Base-by-base conservation (phyloP, 2,329 filamentous ascomycete species). In the Dactylonectria estremocensis region DNA sequence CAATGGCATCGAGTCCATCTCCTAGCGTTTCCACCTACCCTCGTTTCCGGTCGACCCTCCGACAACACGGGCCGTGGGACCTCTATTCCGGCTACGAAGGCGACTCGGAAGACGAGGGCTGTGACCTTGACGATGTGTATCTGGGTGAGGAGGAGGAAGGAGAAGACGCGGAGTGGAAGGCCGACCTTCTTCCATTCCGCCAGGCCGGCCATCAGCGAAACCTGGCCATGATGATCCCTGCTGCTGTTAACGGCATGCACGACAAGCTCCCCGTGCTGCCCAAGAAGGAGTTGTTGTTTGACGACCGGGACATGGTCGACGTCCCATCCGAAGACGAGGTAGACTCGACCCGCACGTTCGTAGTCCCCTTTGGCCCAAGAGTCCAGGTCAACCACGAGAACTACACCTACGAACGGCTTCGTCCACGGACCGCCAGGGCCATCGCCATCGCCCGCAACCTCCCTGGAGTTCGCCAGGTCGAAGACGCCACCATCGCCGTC, bases 361-460 rank as follows among this genome's bases (percentile, higher is more conserved):
- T 35, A 5, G 16, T 54, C n/a, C 20, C 50, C n/a, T 37, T 48
- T n/a, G 48, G 35, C 40, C 18, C 33, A 16, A 18, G 13, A 11
- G 28, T 54, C 24, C 59, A 61, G 18, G 28, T 55, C 24, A 33
- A 54, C 18, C 22, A 61, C 18, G n/a, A 22, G 2, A 8, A 54
- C 18, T 35, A 61, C 18, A 35, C 37, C 7, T 7, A 35, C 16
- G 59, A 61, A n/a, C 50, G 48, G 28, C 28, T 35, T 22, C 24
- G 33, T 22, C 50, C 22, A 16, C 20, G n/a, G 8, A 7, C 20
- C 6, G n/a, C 49, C 13, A 46, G 33, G 24, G 18, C 43, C 11
- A 37, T n/a, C 18, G 40, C 24, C 4, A 3, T 61, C 14, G 37
- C 16, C 4, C 24, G 28, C n/a, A 55, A 22, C 5, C 10, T 55